These are phyloP conservation scores for Ascochyta pisi DNA, from an alignment of 2,329 filamentous ascomycete species.

Conservation along the genomic window DNA sequence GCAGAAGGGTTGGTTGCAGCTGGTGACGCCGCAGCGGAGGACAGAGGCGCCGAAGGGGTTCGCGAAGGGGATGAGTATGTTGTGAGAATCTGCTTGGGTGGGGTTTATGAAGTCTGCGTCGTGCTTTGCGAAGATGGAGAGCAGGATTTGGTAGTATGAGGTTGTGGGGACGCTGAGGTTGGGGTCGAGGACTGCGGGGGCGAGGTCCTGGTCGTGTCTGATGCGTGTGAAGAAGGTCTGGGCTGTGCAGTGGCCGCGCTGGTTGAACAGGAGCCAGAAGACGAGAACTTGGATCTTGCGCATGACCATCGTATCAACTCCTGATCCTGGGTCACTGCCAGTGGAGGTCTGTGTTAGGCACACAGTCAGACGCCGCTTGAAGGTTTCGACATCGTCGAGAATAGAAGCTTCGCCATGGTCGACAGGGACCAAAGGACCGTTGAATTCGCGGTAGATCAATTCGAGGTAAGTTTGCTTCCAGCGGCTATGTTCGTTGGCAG, in stretches of 20 bases:
- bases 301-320: conserved; percentile 17
- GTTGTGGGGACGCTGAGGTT: conserved; percentile 21
- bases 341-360: conserved; percentile 2
- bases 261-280: conserved; percentile 44
- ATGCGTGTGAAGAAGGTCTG: conserved; percentile 42
- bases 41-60: conserved; percentile 39
- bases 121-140: conserved; percentile 35
- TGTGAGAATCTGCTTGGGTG: conserved; percentile 11
- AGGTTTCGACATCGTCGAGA: conserved; percentile 18
- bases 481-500: neutral
- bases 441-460: conserved; percentile 39
- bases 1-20: conserved; percentile 25
- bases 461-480: conserved; percentile 41
- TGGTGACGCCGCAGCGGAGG: conserved; percentile 31
- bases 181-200: conserved; percentile 26
- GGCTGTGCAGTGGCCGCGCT: conserved; percentile 36
- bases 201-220: conserved; percentile 28
- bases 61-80: conserved; percentile 29
- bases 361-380: conserved; percentile 19
- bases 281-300: conserved; percentile 37
- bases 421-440: conserved; percentile 32
- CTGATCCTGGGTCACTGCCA: neutral
- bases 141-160: conserved; percentile 24
- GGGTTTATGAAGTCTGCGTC: conserved; percentile 17
- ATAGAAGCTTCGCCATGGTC: conserved; percentile 23